These are phyloP conservation scores for Agapanthus africanus DNA, from an alignment of 106 monocot species.

Conservation along the genomic window DNA sequence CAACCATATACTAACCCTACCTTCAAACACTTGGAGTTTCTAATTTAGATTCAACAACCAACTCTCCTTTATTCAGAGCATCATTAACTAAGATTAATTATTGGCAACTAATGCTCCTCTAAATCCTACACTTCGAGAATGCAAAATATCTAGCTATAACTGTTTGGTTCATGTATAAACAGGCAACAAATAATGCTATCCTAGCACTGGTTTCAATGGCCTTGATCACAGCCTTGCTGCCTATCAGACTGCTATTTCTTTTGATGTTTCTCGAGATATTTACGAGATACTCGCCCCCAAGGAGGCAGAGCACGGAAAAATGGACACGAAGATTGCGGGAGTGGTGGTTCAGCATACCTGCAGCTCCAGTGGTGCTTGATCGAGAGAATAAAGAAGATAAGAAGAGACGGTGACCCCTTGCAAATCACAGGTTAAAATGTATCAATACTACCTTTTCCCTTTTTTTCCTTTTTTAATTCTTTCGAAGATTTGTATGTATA, in stretches of 20 bases:
- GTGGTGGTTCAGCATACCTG: slow-evolving; percentile 97
- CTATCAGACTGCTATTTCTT: slow-evolving; percentile 36
- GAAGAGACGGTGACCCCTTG: slow-evolving; percentile 47
- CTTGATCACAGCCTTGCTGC: slow-evolving; percentile 38
- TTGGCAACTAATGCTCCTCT: too few species aligned
- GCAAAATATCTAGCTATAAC: background rate
- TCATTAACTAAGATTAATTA: too few species aligned
- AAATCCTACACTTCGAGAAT: too few species aligned
- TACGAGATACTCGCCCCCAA: slow-evolving; percentile 62
- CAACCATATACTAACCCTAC: too few species aligned
- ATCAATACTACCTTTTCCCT: too few species aligned
- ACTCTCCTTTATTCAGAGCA: too few species aligned
- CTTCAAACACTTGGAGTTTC: too few species aligned
- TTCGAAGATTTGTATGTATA: too few species aligned
- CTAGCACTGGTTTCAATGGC: slow-evolving; percentile 46
- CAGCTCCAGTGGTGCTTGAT: slow-evolving; percentile 78
- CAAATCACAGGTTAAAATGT: too few species aligned
- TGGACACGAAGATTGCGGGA: slow-evolving; percentile 73
- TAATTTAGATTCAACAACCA: too few species aligned
- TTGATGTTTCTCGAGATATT: slow-evolving; percentile 65
- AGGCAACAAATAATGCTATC: slow-evolving; percentile 65
- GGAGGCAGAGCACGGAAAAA: slow-evolving; percentile 71
- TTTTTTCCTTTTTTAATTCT: too few species aligned
- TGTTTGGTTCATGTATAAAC: slow-evolving; percentile 2
- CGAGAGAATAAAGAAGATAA: slow-evolving; percentile 59